Percentiles rank a stretch among this genome's conserved stretches.
These are phyloP conservation scores for Saccharomycopsis microspora DNA, from an alignment of 805 yeast species.

Conservation along the genomic window DNA sequence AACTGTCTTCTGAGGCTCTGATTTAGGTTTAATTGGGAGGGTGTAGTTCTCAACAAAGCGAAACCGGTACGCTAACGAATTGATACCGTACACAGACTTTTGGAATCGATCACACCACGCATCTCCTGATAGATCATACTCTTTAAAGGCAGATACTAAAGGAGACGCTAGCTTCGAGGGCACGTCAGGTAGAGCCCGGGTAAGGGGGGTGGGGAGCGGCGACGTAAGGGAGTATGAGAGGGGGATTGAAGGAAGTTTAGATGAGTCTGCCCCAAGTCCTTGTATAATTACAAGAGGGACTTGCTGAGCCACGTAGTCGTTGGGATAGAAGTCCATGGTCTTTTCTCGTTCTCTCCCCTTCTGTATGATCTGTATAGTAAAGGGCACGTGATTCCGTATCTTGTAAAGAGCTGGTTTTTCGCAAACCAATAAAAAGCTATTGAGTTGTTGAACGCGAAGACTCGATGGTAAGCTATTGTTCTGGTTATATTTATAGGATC, in stretches of 20 bases:
- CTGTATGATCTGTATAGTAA: no score
- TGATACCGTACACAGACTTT: constrained; percentile 17
- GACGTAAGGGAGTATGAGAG: no score
- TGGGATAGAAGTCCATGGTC: constrained; percentile 29
- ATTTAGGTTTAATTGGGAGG: no score
- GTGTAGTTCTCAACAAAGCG: constrained; percentile 21
- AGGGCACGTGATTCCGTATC: no score
- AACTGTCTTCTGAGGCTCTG: neutral
- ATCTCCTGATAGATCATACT: constrained; percentile 19
- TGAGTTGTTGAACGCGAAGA: no score
- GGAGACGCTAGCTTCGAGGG: constrained; percentile 17
- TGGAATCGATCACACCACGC: constrained; percentile 21
- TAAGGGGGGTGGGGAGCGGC: no score
- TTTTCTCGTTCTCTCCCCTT: no score
- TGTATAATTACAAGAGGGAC: constrained; percentile 32
- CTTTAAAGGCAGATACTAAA: constrained; percentile 22
- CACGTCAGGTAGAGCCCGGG: constrained; percentile 3
- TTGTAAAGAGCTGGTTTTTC: no score
- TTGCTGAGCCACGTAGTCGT: constrained; percentile 23
- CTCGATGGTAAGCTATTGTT: no score
- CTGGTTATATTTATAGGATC: no score
- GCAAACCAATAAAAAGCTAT: no score
- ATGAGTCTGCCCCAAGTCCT: constrained; percentile 24
- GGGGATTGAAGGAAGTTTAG: no score
- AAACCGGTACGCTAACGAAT: constrained; percentile 22